Percentiles rank a stretch among this genome's conserved stretches.
phyloP scores from a whole-genome alignment of 1,139 yeast species.

The Hansenula sp. region DNA sequence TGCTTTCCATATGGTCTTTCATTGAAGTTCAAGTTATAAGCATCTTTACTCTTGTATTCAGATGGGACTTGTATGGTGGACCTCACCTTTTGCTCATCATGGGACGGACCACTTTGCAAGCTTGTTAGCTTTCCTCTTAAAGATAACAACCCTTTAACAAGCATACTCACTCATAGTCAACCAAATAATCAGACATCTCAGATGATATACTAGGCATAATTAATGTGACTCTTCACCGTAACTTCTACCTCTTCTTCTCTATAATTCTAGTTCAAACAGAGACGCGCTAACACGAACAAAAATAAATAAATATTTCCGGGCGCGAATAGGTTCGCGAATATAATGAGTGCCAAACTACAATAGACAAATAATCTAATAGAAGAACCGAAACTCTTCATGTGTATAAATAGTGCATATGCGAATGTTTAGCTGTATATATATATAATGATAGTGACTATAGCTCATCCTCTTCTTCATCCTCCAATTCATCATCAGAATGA shows the following conservation, averaged over 20 bases:
- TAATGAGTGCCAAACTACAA: too few relatives aligned
- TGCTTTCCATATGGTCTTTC: slow-evolving; percentile 63
- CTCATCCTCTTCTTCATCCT: slow-evolving; percentile 3
- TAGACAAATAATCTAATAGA: too few relatives aligned
- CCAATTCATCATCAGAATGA: slow-evolving; percentile 11
- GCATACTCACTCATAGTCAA: slow-evolving; percentile 9
- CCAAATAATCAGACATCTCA: slow-evolving; percentile 7
- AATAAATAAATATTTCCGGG: neutral
- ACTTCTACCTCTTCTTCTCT: neutral
- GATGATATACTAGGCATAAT: slow-evolving; percentile 14
- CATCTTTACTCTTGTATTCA: slow-evolving; percentile 20
- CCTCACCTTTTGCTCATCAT: slow-evolving; percentile 5
- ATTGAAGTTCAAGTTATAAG: slow-evolving; percentile 23
- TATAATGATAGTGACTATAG: too few relatives aligned
- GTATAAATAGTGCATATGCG: too few relatives aligned
- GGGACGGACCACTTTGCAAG: neutral
- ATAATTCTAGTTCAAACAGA: neutral
- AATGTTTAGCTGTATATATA: too few relatives aligned
- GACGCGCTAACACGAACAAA: slow-evolving; percentile 1
- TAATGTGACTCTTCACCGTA: too few relatives aligned
- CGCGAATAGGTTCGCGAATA: neutral
- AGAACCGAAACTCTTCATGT: too few relatives aligned
- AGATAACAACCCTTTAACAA: too few relatives aligned
- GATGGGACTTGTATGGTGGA: slow-evolving; percentile 8
- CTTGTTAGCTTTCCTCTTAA: neutral